phyloP scores from a whole-genome alignment of 495 filamentous ascomycete genomes.

The Jackrogersella minutella region DNA sequence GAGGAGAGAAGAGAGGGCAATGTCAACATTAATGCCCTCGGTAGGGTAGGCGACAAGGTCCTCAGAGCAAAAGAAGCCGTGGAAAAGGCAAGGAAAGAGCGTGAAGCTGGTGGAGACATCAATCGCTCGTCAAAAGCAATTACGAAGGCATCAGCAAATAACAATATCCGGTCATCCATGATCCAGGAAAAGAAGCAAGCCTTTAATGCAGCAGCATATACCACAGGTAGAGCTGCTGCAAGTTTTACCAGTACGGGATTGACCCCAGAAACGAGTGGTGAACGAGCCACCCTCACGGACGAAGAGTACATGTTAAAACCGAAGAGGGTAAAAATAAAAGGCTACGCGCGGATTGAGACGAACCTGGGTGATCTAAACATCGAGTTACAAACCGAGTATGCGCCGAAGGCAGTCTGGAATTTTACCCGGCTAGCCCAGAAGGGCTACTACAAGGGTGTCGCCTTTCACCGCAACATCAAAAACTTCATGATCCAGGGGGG shows the following conservation, averaged over 20 bases:
- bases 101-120: constrained; percentile 57
- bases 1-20: constrained; percentile 66
- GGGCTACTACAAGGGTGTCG: constrained; percentile 84
- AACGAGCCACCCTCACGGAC: constrained; percentile 84
- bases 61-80: constrained; percentile 92
- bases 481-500: constrained; percentile 99
- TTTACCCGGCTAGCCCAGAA: constrained; percentile 87
- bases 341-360: constrained; percentile 89
- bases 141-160: constrained; percentile 50
- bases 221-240: constrained; percentile 89
- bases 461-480: constrained; percentile 90
- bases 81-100: constrained; percentile 73
- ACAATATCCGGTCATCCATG: constrained; percentile 44
- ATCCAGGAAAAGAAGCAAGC: constrained; percentile 63
- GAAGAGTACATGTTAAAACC: constrained; percentile 97
- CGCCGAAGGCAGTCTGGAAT: constrained; percentile 95
- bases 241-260: constrained; percentile 94
- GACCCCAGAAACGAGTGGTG: constrained; percentile 86
- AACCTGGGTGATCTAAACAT: constrained; percentile 83
- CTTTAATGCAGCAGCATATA: constrained; percentile 88
- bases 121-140: constrained; percentile 58
- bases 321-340: constrained; percentile 83
- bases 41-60: constrained; percentile 82
- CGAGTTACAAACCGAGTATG: constrained; percentile 88
- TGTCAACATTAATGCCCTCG: constrained; percentile 79